Base-by-base conservation (phyloP, 2,329 filamentous ascomycete genomes). In the Phialophora verrucosa region DNA sequence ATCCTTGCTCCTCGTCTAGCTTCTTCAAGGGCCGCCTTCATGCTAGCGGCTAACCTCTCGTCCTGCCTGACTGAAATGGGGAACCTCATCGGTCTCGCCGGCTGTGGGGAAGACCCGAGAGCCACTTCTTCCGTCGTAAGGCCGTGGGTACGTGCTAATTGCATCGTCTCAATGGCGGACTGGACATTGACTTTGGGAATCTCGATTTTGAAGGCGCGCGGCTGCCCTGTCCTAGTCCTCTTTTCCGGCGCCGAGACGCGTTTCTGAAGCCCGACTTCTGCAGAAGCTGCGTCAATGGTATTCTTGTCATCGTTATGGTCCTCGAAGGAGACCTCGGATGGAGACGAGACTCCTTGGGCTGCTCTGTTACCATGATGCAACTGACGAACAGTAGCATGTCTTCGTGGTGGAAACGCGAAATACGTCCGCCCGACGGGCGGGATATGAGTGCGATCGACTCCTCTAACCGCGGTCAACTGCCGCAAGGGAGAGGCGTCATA, bases 91-190 rank as follows among this genome's bases (percentile, higher is more conserved):
- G 8, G 29, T 10, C 14, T 27, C 4, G 35, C n/a, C 11, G 35
- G 32, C 47, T 35, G 11, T 11, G 27, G n/a, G 35, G 44, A 38
- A 25, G 42, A 27, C 47, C 58, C 23, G 32, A 62, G 58, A 50
- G 32, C 20, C 25, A 67, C 58, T 31, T 55, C 51, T 11, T 67
- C 53, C 17, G 53, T 49, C 8, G 62, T 51, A 23, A 67, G 65
- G n/a, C 61, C 65, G 49, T 62, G 44, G 25, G 47, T 20, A 17
- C 53, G 65, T 23, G 65, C 65, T 14, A 64, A 54, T 32, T 42
- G 61, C 53, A 67, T 59, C 23, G 62, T 59, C 35, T 64, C 58
- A 8, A 67, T 27, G 25, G 65, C 62, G 23, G 47, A 38, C 10
- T 50, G 51, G 11, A 67, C 20, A 51, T 67, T 67, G 20, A 32